Percentiles rank a stretch among this genome's conserved stretches.
These are phyloP conservation scores for Astrocystis sublimbata DNA, from an alignment of 495 filamentous ascomycete genomes.

Conservation along the genomic window DNA sequence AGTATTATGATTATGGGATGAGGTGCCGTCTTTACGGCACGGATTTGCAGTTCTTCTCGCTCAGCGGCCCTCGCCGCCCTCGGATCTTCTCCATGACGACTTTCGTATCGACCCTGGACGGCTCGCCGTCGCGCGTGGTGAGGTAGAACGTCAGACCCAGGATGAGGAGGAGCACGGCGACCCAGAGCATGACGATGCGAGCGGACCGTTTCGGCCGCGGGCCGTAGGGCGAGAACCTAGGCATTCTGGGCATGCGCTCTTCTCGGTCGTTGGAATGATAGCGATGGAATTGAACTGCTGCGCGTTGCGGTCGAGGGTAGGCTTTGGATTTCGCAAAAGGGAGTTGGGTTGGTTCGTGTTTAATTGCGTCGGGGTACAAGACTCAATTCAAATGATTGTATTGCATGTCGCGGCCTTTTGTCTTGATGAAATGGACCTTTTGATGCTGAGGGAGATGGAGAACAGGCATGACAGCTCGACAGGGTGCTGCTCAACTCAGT, in stretches of 20 bases:
- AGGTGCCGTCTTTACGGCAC: not conserved
- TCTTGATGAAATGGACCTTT: too few relatives aligned
- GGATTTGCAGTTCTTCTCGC: slow-evolving; percentile 4
- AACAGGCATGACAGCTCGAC: too few relatives aligned
- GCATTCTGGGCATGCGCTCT: slow-evolving; percentile 13
- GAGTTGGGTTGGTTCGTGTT: too few relatives aligned
- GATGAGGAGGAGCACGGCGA: slow-evolving; percentile 27
- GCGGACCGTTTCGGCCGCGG: slow-evolving; percentile 31
- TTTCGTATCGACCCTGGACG: slow-evolving; percentile 20
- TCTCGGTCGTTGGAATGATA: not conserved
- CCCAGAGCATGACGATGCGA: slow-evolving; percentile 31
- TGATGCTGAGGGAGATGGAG: too few relatives aligned
- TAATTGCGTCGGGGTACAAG: too few relatives aligned
- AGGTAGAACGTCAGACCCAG: slow-evolving; percentile 32
- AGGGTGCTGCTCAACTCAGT: too few relatives aligned
- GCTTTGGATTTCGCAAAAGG: too few relatives aligned
- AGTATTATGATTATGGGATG: too few relatives aligned
- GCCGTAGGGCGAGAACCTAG: slow-evolving; percentile 31
- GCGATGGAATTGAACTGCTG: not conserved
- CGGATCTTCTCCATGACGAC: slow-evolving; percentile 10
- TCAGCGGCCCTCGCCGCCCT: not conserved
- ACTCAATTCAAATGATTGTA: too few relatives aligned
- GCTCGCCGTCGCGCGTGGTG: slow-evolving; percentile 20
- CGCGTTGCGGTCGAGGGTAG: not conserved
- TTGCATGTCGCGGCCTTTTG: too few relatives aligned